phyloP scores from a whole-genome alignment of 148 eudicot genomes.

The Polygonum aviculare region DNA sequence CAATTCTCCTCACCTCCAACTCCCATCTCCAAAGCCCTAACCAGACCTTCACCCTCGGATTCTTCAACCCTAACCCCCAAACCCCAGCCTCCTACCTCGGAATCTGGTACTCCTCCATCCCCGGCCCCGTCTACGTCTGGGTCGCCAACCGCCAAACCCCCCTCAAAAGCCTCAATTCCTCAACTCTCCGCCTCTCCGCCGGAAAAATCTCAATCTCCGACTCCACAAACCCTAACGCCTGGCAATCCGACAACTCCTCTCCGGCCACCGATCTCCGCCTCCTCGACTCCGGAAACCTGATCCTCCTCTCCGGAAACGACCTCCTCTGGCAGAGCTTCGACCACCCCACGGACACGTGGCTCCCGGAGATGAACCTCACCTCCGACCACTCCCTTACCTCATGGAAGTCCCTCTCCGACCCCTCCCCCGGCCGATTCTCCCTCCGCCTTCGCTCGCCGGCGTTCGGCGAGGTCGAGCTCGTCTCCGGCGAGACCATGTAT shows the following conservation, averaged over 20 bases:
- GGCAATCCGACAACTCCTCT: constrained; percentile 28
- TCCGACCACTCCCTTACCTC: constrained; percentile 21
- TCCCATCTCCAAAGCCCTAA: constrained; percentile 13
- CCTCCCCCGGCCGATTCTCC: constrained; percentile 52
- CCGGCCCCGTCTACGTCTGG: constrained; percentile 57
- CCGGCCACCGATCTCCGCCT: constrained; percentile 17
- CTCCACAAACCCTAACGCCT: constrained; percentile 21
- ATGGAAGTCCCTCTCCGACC: constrained; percentile 52
- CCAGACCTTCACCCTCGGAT: constrained; percentile 43
- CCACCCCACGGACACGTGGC: constrained; percentile 70
- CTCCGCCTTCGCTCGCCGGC: constrained; percentile 43
- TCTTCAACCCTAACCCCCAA: constrained; percentile 37
- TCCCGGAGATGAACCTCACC: constrained; percentile 73
- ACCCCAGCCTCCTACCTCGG: constrained; percentile 36
- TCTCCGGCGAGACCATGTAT: constrained; percentile 24
- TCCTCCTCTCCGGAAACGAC: constrained; percentile 20
- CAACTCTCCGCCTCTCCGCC: constrained; percentile 20
- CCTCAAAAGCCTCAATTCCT: constrained; percentile 17
- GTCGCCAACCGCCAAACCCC: constrained; percentile 63
- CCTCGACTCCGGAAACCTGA: constrained; percentile 51
- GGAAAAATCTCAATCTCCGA: constrained; percentile 34
- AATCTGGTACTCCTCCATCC: constrained; percentile 58
- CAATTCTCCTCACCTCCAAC: background rate
- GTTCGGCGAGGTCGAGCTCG: constrained; percentile 64
- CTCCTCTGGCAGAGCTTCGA: constrained; percentile 73